Conservation (phyloP, 202 grass and related monocot genomes). For the Dendrocalamus latiflorus region DNA sequence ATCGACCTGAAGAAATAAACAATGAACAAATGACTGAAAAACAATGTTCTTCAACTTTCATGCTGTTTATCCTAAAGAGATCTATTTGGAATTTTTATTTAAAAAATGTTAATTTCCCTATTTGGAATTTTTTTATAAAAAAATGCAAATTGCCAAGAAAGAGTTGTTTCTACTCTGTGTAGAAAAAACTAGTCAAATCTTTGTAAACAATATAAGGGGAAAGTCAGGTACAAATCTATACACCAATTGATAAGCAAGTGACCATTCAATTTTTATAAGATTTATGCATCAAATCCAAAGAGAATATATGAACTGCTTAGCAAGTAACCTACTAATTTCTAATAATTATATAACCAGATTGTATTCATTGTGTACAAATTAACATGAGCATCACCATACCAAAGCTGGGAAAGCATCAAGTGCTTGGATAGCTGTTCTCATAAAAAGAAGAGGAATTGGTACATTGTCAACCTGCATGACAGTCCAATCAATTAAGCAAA, state of each 20-base stretch:
- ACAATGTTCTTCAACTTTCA: constrained; percentile 10
- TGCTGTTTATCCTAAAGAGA: not conserved
- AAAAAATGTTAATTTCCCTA: not conserved
- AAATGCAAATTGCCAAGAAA: not conserved
- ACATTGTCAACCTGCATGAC: constrained; percentile 76
- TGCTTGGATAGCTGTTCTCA: constrained; percentile 98
- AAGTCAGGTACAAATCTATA: not conserved
- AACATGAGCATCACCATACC: constrained; percentile 46
- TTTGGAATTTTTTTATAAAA: not conserved
- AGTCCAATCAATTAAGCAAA: constrained; percentile 25
- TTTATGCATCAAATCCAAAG: not conserved
- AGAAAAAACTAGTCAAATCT: not conserved
- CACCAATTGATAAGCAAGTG: not conserved
- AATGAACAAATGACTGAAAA: constrained; percentile 26
- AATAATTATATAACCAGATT: constrained; percentile 22
- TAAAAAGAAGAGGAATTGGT: constrained; percentile 95
- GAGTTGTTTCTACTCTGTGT: not conserved
- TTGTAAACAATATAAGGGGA: not conserved
- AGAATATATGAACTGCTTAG: not conserved
- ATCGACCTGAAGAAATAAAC: constrained; percentile 84
- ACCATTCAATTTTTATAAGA: not conserved
- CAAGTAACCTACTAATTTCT: not conserved
- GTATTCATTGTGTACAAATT: constrained; percentile 11
- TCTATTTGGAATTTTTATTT: not conserved
- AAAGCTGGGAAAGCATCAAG: constrained; percentile 93